Evolutionary conservation across 306 rosid species (phyloP).

Genomic region (Styphnolobium japonicum): DNA sequence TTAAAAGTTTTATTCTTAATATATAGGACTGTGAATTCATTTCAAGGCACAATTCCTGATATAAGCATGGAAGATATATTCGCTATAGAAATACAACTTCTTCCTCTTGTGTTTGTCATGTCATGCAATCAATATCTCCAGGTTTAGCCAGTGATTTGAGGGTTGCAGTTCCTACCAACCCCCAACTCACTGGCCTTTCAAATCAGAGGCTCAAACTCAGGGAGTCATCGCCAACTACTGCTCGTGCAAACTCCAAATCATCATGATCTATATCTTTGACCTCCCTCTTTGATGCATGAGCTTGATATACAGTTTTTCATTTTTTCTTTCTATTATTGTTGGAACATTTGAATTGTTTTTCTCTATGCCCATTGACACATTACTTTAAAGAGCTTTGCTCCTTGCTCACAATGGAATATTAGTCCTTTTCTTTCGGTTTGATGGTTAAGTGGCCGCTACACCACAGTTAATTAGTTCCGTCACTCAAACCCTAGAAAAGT

Average conservation of each 20-base stretch:
- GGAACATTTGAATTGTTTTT: constrained; percentile 37
- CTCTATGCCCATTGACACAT: constrained; percentile 26
- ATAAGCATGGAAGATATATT: constrained; percentile 7
- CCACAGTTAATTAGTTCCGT: constrained; percentile 12
- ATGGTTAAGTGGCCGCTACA: constrained; percentile 46
- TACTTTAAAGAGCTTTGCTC: constrained; percentile 3
- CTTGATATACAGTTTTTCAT: constrained; percentile 11
- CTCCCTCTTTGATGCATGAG: constrained; percentile 12
- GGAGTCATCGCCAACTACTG: background rate
- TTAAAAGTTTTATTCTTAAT: background rate
- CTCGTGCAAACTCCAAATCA: constrained; percentile 21
- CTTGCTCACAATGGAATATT: constrained; percentile 14
- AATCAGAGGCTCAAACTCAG: constrained; percentile 20
- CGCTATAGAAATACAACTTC: background rate
- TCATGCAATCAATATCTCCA: constrained; percentile 19
- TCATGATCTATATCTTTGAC: background rate
- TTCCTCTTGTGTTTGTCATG: constrained; percentile 30
- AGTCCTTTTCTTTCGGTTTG: constrained; percentile 45
- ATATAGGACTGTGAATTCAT: background rate
- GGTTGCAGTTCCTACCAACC: constrained; percentile 36
- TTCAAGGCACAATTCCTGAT: background rate
- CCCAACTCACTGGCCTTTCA: constrained; percentile 28
- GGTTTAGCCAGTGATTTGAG: constrained; percentile 33
- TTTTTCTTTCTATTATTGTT: constrained; percentile 27
- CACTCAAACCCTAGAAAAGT: constrained; percentile 30